Base-by-base conservation (phyloP, 2,329 filamentous ascomycete genomes). In the Tolypocladium inflatum region DNA sequence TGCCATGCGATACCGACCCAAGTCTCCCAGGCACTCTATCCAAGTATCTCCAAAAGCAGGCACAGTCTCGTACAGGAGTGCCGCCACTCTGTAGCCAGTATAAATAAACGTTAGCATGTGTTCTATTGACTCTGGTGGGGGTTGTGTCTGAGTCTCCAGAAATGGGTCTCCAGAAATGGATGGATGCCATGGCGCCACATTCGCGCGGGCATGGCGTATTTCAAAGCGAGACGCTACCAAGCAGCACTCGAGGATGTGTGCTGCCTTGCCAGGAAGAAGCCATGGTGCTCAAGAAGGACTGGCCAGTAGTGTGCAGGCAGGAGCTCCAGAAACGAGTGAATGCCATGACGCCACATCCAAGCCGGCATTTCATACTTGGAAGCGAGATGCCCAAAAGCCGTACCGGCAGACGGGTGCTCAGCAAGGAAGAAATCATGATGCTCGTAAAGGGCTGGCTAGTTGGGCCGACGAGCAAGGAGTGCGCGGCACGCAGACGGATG, bases 21-120 rank as follows among this genome's bases (percentile, higher is more conserved):
- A 73, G 67, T 97, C 92, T 0, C 92, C 93, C 0, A 97, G 75
- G 57, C 92, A 97, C 63, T 97, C 93, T 9, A 96, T 90, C 93
- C 93, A 97, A 0, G 90, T 96, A 59, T 94, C 89, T 56, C 88
- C 83, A 63, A 96, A 97, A 0, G 82, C 79, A 0, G 89, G 86
- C 0, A 96, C 90, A 0, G 89, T 96, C 65, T 97, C 92, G 59
- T 91, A 89, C 0, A 97, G 73, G 0, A 97, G 72, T 0, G 89
- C 88, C 82, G 97, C 90, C 84, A 96, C 95, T 2, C 88, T 88
- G 63, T 97, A 97, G 0, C 91, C 87, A 19, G 93, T 73, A 61
- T 95, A 94, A 0, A 97, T 91, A 57, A 96, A 97, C 0, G 86
- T 85, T 0, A 96, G 75, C 91, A 97, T 97, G 57, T 95, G 88